phyloP scores from a whole-genome alignment of 768 basidiomycete species.

The Zangia roseola region DNA sequence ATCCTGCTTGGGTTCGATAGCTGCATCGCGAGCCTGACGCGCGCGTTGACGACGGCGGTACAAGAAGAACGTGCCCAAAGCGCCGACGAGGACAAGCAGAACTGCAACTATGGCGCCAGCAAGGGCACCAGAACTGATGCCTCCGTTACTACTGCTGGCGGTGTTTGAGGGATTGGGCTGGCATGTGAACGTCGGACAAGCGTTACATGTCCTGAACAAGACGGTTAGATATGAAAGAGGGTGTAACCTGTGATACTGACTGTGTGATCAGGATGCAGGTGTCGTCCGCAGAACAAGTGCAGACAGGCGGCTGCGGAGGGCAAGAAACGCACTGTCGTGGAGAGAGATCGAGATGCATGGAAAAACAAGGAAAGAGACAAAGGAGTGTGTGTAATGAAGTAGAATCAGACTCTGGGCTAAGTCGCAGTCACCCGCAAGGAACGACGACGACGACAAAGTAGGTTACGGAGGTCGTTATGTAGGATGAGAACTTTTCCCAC shows the following conservation, averaged over 20 bases:
- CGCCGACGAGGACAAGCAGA: slow-evolving; percentile 56
- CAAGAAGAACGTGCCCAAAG: slow-evolving; percentile 53
- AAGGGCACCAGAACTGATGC: slow-evolving; percentile 65
- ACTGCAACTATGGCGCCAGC: slow-evolving; percentile 72
- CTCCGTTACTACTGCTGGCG: slow-evolving; percentile 31
- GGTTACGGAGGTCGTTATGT: slow-evolving; percentile 9
- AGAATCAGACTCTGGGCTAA: too few relatives aligned
- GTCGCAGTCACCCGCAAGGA: slow-evolving; percentile 25
- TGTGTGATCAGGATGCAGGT: slow-evolving; percentile 59
- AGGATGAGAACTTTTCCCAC: background rate
- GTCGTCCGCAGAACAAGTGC: slow-evolving; percentile 55
- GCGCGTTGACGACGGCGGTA: slow-evolving; percentile 59
- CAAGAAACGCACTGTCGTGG: slow-evolving; percentile 53
- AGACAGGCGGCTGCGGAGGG: slow-evolving; percentile 44
- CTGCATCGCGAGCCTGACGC: slow-evolving; percentile 32
- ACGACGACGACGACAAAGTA: slow-evolving; percentile 1
- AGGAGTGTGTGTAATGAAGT: slow-evolving; percentile 34
- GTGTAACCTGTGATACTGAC: slow-evolving; percentile 36
- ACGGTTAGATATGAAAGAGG: slow-evolving; percentile 5
- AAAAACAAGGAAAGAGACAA: slow-evolving; percentile 23
- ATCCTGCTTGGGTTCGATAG: slow-evolving; percentile 50
- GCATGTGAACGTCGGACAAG: slow-evolving; percentile 56
- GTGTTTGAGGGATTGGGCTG: slow-evolving; percentile 31
- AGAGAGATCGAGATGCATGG: slow-evolving; percentile 37
- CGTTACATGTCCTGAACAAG: slow-evolving; percentile 50